Percentiles rank a stretch among this genome's conserved stretches.
Evolutionary conservation across 2,329 filamentous ascomycete genomes (phyloP).

Genomic region (Diplodia sapinea): DNA sequence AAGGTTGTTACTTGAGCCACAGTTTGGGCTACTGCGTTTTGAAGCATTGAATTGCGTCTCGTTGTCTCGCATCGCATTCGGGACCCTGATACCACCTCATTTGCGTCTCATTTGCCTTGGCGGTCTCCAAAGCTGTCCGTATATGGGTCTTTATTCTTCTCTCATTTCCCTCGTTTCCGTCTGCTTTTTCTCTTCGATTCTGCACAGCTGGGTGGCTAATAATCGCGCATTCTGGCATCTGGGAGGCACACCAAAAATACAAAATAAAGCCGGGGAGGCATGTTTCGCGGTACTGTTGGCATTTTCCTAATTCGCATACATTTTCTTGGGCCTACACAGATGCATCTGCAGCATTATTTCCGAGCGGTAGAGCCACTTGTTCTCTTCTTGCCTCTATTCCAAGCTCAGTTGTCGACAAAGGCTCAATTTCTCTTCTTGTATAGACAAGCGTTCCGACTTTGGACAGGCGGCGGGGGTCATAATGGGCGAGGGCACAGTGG

Average conservation of each 20-base stretch:
- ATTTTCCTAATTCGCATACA: conserved; percentile 27
- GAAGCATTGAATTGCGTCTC: conserved; percentile 27
- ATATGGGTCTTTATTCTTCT: not conserved
- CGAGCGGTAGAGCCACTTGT: conserved; percentile 17
- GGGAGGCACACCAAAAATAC: conserved; percentile 18
- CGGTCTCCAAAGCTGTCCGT: conserved; percentile 2
- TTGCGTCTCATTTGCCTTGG: conserved; percentile 25
- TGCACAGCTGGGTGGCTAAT: conserved; percentile 24
- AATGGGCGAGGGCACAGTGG: conserved; percentile 15
- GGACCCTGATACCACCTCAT: conserved; percentile 26
- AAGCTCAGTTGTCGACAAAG: conserved; percentile 10
- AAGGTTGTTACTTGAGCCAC: conserved; percentile 24
- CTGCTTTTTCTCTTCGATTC: not conserved
- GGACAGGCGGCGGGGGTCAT: conserved; percentile 7
- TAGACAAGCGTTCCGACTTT: conserved; percentile 24
- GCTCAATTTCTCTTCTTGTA: conserved; percentile 23
- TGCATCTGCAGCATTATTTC: conserved; percentile 14
- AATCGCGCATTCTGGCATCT: conserved; percentile 25
- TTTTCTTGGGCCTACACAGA: conserved; percentile 2
- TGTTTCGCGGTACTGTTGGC: not conserved
- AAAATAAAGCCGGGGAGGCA: conserved; percentile 1
- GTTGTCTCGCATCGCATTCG: conserved; percentile 22
- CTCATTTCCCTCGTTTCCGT: not conserved
- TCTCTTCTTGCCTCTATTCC: conserved; percentile 21
- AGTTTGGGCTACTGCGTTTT: conserved; percentile 23